Base-by-base conservation (phyloP, 2,329 filamentous ascomycete genomes). In the Leptographium galeiforme region DNA sequence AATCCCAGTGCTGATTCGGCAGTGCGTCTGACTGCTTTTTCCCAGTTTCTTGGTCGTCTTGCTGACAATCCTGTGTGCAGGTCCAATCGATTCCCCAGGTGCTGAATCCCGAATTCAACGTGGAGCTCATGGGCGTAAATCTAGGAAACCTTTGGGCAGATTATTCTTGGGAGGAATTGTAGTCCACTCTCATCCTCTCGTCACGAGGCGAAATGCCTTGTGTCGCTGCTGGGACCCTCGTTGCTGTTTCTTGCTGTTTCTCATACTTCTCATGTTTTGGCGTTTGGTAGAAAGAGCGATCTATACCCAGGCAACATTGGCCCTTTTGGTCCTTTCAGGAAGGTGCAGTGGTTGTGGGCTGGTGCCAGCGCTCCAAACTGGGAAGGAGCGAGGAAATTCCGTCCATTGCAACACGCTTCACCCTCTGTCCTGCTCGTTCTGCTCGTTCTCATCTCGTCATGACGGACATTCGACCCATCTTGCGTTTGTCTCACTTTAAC, bases 71-170 rank as follows among this genome's bases (percentile, higher is more conserved):
- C 11, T 8, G 8, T 11, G 11, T 11, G 13, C 56, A 59, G 48
- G 16, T 56, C 39, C 57, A 52, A 43, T 39, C 55, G 2, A 30
- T 46, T 3, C 54, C 48, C 13, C 56, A 49, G 25, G 36, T 52
- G 1, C 40, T 34, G 34, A 61, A 60, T 30, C 56, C 57, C 10
- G 60, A 62, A 8, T 62, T 62, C 36, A 60, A 56, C 54, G 50
- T 59, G 6, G 60, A 61, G 43, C 51, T 56, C 4, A 56, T 61
- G 18, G 56, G 56, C 14, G 39, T 60, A 39, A 61, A 58, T 50
- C 53, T 62, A 43, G 59, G 59, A 39, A 56, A 57, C n/a, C 58
- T 62, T 36, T 62, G 60, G 60, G 60, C 54, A 34, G 60, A 62
- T 41, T 61, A 60, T 45, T 60, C 59, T 2, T 59, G 57, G 57